Percentiles rank a stretch among this genome's conserved stretches.
Conservation (phyloP, 352 stramenopile species). For the Globisporangium cystogenes region DNA sequence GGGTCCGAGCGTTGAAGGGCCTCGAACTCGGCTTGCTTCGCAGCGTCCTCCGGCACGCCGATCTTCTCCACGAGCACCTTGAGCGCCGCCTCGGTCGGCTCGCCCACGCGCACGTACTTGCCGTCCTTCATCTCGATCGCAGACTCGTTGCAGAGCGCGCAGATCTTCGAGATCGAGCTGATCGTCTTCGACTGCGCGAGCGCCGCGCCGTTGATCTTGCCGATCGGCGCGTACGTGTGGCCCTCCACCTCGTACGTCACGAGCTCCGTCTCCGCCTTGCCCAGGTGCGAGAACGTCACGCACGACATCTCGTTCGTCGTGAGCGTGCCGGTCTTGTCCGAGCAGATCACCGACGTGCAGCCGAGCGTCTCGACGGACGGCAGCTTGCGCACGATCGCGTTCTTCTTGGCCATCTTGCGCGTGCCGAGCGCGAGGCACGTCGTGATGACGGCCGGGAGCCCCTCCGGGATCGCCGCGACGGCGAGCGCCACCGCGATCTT, state of each 20-base stretch:
- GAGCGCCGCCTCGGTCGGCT: slow-evolving; percentile 97
- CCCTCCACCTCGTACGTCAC: slow-evolving; percentile 91
- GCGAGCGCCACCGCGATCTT: slow-evolving; percentile 98
- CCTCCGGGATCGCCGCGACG: slow-evolving; percentile 98
- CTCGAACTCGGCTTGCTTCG: slow-evolving; percentile 58
- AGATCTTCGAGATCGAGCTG: slow-evolving; percentile 86
- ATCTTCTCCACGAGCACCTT: slow-evolving; percentile 95
- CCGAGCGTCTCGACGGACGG: slow-evolving; percentile 97
- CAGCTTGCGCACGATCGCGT: slow-evolving; percentile 98
- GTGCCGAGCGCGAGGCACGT: slow-evolving; percentile 94
- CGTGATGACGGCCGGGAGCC: slow-evolving; percentile 98
- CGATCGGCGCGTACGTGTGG: slow-evolving; percentile 91
- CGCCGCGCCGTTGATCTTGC: slow-evolving; percentile 48
- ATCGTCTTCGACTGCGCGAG: slow-evolving; percentile 72
- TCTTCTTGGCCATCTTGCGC: slow-evolving; percentile 96
- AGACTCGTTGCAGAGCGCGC: slow-evolving; percentile 97
- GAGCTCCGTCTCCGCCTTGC: slow-evolving; percentile 61
- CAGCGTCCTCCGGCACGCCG: slow-evolving; percentile 66
- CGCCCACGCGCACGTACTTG: slow-evolving; percentile 89
- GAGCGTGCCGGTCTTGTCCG: slow-evolving; percentile 93
- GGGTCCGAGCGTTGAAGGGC: slow-evolving; percentile 55
- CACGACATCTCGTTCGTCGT: slow-evolving; percentile 98
- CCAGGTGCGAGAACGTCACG: slow-evolving; percentile 70
- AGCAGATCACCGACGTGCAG: slow-evolving; percentile 95
- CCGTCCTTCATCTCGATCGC: slow-evolving; percentile 83